Base-by-base conservation (phyloP, 768 basidiomycete species). In the Russula ochroleuca region DNA sequence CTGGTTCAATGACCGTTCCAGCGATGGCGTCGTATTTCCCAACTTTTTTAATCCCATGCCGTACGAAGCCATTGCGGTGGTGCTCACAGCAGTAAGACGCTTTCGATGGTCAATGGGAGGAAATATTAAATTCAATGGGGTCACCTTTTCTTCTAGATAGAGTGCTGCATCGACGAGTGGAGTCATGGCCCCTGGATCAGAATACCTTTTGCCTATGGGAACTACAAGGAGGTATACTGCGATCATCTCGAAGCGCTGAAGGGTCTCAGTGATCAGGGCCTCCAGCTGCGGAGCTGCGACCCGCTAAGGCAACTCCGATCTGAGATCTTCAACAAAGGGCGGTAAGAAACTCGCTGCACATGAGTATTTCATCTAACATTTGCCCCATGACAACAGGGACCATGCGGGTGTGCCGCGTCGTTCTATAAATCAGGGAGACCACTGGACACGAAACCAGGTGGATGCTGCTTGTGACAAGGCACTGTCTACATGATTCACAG, bases 141-240 rank as follows among this genome's bases (percentile, higher is more conserved):
- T n/a, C n/a, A n/a, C n/a, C 43, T 21, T 43, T 2, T 13, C 2
- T 50, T 57, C 4, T 41, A 65, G 64, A 56, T 60, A 21, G 64
- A 65, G 25, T 61, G 64, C 41, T 65, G 59, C 17, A 61, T 65
- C 11, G 59, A 65, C 19, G 59, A 65, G 17, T 65, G 64, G 64
- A 38, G 48, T 25, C 37, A 43, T 37, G 64, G 64, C 3, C 33
- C 48, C n/a, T 61, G 59, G 58, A 35, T 17, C 13, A 31, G 28
- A 23, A 57, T 65, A 17, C 64, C 48, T 10, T 65, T 65, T 31
- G 38, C 54, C 23, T 57, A 65, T 57, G 64, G 61, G 47, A 48
- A 56, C 38, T 65, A 65, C 48, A 50, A 50, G 40, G 59, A 56
- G 3, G 49, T 61, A 13, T 64, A 64, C 52, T 17, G 6, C 19